Evolutionary conservation across 1,284 basidiomycete species (phyloP), one percentile per base, ranked within the genome.

Genomic region (Ceratobasidium sp.): DNA sequence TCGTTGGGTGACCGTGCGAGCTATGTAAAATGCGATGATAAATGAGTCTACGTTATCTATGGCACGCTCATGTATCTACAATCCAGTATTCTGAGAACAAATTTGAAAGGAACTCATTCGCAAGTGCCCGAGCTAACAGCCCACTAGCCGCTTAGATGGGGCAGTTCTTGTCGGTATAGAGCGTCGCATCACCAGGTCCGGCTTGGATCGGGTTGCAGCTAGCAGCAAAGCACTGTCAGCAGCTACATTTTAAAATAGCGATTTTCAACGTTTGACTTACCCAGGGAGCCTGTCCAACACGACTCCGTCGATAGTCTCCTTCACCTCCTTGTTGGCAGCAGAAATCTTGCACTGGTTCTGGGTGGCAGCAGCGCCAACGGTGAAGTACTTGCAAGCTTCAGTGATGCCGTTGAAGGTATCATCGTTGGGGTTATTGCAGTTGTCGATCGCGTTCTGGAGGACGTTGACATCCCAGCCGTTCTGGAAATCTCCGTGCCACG

Each of bases 401-500:
- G 88, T 85, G 20, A 86, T 82, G 48, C 84, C 84, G 8, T 79
- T 82, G 44, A 82, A 83, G 1, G 86, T 87, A 12, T 83, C 81
- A 77, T 85, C 83, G 50, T 83, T 85, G 27, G 85, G 83, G 73
- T 86, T 84, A 80, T 87, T 84, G 83, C 88, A 89, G 35, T 86
- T 80, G 81, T 88, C 85, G 78, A 89, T 88, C n/a, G 88, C 87
- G 54, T 84, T 84, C 81, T 89, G 88, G 18, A 66, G 77, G 14
- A 50, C 62, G 18, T 41, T 44, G 6, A 50, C 48, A 14, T 55
- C 85, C 85, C 85, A 86, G 14, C 86, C 85, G 69, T 86, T 87
- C 81, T 87, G 84, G 81, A 89, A 89, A 82, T 89, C 88, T 2
- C 84, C 88, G 80, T 89, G 87, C 84, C 86, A 87, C 0, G 86